Conservation (phyloP, 2,329 filamentous ascomycete genomes). For the Chaetothyriales sp. region DNA sequence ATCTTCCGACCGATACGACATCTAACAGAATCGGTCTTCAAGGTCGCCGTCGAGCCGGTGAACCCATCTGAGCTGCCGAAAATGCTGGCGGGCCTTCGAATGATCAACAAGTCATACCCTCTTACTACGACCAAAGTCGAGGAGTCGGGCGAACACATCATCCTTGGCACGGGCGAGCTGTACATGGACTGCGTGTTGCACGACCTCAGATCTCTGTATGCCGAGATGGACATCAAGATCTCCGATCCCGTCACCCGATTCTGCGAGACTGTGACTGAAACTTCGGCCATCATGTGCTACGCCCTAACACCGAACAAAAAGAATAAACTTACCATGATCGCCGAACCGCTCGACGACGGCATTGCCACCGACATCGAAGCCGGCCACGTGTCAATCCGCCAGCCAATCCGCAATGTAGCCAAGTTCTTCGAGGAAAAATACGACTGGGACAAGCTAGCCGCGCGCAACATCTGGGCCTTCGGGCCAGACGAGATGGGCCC, state of each 20-base stretch:
- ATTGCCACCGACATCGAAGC: conserved; percentile 91
- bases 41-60: conserved; percentile 93
- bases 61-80: conserved; percentile 96
- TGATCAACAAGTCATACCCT: conserved; percentile 96
- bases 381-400: conserved; percentile 78
- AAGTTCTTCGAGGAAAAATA: conserved; percentile 97
- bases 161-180: conserved; percentile 91
- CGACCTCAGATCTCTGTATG: conserved; percentile 82
- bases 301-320: conserved; percentile 97
- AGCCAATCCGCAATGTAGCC: conserved; percentile 82
- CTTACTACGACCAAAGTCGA: conserved; percentile 94
- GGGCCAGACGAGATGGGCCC: conserved; percentile 88
- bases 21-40: conserved; percentile 95
- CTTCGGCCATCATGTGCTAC: conserved; percentile 94
- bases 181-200: conserved; percentile 99
- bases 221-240: conserved; percentile 98
- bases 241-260: conserved; percentile 95
- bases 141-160: conserved; percentile 90
- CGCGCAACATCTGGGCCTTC: conserved; percentile 95
- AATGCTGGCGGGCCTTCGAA: conserved; percentile 92
- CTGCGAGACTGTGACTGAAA: conserved; percentile 95
- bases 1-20: conserved; percentile 89
- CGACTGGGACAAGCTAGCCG: conserved; percentile 89
- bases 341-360: conserved; percentile 86
- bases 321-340: conserved; percentile 98